These are phyloP conservation scores for Penicillium griseofulvum DNA, from an alignment of 2,329 filamentous ascomycete species.

Conservation along the genomic window DNA sequence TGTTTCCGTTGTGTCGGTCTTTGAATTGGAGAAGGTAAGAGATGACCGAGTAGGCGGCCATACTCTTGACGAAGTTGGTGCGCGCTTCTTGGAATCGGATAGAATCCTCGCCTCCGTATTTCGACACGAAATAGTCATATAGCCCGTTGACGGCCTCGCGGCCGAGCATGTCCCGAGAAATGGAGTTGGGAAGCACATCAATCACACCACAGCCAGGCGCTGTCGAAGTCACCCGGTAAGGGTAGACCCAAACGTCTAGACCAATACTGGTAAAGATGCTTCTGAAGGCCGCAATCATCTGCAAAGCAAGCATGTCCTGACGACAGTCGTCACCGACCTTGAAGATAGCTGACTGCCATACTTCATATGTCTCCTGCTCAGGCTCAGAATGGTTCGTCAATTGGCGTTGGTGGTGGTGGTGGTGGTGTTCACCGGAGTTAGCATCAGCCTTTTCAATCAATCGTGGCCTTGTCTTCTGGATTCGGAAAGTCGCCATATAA, in stretches of 20 bases:
- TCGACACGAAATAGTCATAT: slow-evolving; percentile 96
- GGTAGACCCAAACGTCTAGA: slow-evolving; percentile 93
- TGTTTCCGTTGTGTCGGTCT: slow-evolving; percentile 98
- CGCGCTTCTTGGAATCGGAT: slow-evolving; percentile 92
- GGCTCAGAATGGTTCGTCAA: slow-evolving; percentile 19
- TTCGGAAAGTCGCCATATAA: slow-evolving; percentile 98
- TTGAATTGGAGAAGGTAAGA: slow-evolving; percentile 98
- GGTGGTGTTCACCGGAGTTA: slow-evolving; percentile 25
- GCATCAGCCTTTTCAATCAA: slow-evolving; percentile 27
- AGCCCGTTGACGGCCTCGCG: slow-evolving; percentile 96
- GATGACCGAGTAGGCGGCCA: slow-evolving; percentile 98
- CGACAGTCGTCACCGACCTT: slow-evolving; percentile 98
- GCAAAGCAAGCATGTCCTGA: slow-evolving; percentile 91
- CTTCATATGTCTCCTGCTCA: slow-evolving; percentile 67
- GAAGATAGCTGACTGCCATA: slow-evolving; percentile 99
- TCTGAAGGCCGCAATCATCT: slow-evolving; percentile 97
- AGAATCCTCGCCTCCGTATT: slow-evolving; percentile 95
- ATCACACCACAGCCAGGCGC: slow-evolving; percentile 97
- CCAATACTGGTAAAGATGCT: slow-evolving; percentile 95
- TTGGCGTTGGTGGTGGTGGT: slow-evolving; percentile 20
- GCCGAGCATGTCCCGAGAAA: slow-evolving; percentile 97
- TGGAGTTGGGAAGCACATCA: slow-evolving; percentile 94
- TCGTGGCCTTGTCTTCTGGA: slow-evolving; percentile 67
- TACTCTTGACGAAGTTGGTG: slow-evolving; percentile 97
- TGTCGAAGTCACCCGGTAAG: slow-evolving; percentile 94